Conservation (phyloP, 352 stramenopile species). For the Pythium inflatum region DNA sequence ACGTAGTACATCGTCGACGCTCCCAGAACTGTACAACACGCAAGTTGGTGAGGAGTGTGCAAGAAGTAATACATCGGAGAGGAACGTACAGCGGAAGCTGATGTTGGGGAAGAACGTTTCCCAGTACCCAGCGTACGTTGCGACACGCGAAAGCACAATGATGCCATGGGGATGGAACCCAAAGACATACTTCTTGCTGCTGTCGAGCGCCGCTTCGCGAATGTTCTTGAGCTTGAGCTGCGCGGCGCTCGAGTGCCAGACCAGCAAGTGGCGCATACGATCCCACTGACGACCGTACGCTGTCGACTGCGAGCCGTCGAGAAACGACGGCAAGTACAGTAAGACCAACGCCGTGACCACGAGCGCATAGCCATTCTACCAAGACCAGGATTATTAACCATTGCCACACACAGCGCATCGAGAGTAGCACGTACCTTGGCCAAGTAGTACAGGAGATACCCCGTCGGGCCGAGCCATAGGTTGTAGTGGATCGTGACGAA, state of each 20-base stretch:
- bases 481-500: conserved; percentile 83
- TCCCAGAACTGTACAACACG: conserved; percentile 40
- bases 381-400: too few species aligned
- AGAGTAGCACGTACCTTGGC: conserved; percentile 45
- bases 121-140: conserved; percentile 69
- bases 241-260: conserved; percentile 54
- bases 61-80: too few species aligned
- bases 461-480: conserved; percentile 52
- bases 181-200: conserved; percentile 75
- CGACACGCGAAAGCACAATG: conserved; percentile 73
- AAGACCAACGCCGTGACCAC: conserved; percentile 55
- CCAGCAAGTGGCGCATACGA: conserved; percentile 42
- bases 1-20: conserved; percentile 78
- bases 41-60: not conserved
- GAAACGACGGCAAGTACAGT: conserved; percentile 69
- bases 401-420: too few species aligned
- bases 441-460: conserved; percentile 67
- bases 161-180: conserved; percentile 78
- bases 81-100: conserved; percentile 45
- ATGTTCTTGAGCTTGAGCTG: conserved; percentile 69
- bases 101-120: conserved; percentile 74
- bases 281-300: conserved; percentile 59
- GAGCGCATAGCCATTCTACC: conserved; percentile 53
- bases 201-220: conserved; percentile 64
- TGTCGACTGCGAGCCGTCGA: conserved; percentile 58